Percentiles rank a stretch among this genome's conserved stretches.
Evolutionary conservation across 108 stramenopile species (phyloP).

Genomic region (Cyclotella kingstonii): DNA sequence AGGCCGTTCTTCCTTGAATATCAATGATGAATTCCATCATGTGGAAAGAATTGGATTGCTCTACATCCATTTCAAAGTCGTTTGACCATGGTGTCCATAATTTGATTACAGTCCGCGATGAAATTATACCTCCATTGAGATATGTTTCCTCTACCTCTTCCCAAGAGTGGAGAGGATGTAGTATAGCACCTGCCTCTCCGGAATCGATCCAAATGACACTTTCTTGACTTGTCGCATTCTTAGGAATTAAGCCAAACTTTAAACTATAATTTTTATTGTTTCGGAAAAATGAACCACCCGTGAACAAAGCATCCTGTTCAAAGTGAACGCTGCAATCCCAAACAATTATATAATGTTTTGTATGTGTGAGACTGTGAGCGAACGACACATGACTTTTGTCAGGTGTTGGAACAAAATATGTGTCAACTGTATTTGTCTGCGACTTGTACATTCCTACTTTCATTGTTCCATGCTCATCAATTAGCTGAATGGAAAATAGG

Average conservation of each 20-base stretch:
- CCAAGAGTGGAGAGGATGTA: slow-evolving; percentile 51
- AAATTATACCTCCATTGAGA: slow-evolving; percentile 9
- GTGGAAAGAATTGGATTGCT: slow-evolving; percentile 36
- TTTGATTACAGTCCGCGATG: slow-evolving; percentile 28
- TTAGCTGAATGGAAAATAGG: slow-evolving; percentile 8
- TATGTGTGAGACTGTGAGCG: slow-evolving; percentile 41
- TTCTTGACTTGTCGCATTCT: slow-evolving; percentile 27
- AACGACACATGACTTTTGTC: slow-evolving; percentile 40
- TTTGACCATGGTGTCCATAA: slow-evolving; percentile 41
- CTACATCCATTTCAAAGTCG: slow-evolving; percentile 32
- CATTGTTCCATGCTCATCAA: slow-evolving; percentile 38
- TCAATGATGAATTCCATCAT: slow-evolving; percentile 46
- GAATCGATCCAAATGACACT: slow-evolving; percentile 48
- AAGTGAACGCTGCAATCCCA: slow-evolving; percentile 52
- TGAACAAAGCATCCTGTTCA: slow-evolving; percentile 26
- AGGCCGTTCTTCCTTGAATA: neutral
- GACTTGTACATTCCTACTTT: slow-evolving; percentile 37
- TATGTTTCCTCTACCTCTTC: slow-evolving; percentile 38
- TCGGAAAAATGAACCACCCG: slow-evolving; percentile 37
- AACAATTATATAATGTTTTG: slow-evolving; percentile 38
- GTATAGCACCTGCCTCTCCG: slow-evolving; percentile 35
- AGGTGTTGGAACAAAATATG: slow-evolving; percentile 37
- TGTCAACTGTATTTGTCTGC: slow-evolving; percentile 13
- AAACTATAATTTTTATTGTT: slow-evolving; percentile 16
- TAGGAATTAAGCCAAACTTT: slow-evolving; percentile 41